Base-by-base conservation (phyloP, 2,329 filamentous ascomycete species). In the Alternaria ethzedia region DNA sequence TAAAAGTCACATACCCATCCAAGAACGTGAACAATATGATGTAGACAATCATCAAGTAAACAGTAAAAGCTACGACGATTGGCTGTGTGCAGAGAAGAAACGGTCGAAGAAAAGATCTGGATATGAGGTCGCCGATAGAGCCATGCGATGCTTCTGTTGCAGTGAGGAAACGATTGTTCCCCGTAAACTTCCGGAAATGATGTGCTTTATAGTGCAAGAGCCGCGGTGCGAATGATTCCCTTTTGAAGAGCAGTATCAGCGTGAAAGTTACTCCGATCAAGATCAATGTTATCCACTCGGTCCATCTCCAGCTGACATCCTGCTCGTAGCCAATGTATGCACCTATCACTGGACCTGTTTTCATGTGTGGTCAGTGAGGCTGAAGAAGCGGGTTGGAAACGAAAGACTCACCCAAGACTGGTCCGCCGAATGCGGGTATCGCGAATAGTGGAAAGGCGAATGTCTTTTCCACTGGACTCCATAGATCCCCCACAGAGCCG, bases 21-120 rank as follows among this genome's bases (percentile, higher is more conserved):
- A 87, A 80, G 55, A 87, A 84, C 0, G 84, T 84, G 70, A 87
- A 88, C 0, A 87, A 75, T 0, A 86, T 79, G 20, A 86, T 84
- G 64, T 88, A 88, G 2, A 86, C 5, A 85, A 87, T 79, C 0
- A 83, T 82, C 32, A 88, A 79, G 61, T 88, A 88, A 0, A 87
- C 52, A 0, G 82, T 81, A 61, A 87, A 78, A 6, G 83, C 75
- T 7, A 86, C 75, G 45, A 86, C 81, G 64, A 86, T 83, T 0
- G 83, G 83, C 4, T 75, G 30, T 7, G 82, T 82, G 17, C 26
- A 47, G 46, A 85, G 80, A 6, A 80, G 68, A 54, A 83, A 80
- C 0, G 83, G 83, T 4, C 84, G 77, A 17, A 80, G 82, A 17
- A 83, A 70, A 78, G 78, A 11, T 21, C 17, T 62, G 12, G 55